phyloP scores from a whole-genome alignment of 192 early-diverging fungal genomes.

The Backusella tuberculispora region DNA sequence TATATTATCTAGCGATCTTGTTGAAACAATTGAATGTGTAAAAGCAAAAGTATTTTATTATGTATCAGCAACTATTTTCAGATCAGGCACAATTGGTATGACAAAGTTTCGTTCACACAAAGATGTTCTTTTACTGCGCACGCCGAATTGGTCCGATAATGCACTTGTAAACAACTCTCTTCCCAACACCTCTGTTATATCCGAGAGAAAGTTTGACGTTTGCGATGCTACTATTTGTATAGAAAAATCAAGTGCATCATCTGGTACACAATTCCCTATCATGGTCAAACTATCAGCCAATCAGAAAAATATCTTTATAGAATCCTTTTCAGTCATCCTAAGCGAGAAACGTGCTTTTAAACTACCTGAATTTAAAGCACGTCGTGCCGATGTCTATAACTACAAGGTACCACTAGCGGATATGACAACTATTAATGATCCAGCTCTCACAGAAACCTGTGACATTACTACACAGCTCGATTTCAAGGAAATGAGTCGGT shows the following conservation, averaged over 20 bases:
- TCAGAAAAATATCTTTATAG: constrained; percentile 31
- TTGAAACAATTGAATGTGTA: constrained; percentile 41
- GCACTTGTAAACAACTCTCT: constrained; percentile 25
- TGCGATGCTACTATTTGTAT: constrained; percentile 31
- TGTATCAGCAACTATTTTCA: constrained; percentile 27
- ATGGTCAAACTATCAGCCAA: constrained; percentile 21
- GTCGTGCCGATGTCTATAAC: constrained; percentile 22
- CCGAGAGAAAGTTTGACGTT: constrained; percentile 20
- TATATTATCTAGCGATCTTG: constrained; percentile 28
- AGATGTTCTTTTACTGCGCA: constrained; percentile 33
- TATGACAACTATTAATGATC: constrained; percentile 1
- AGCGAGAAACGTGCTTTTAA: constrained; percentile 28
- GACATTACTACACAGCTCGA: not conserved
- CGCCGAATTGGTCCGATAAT: constrained; percentile 24
- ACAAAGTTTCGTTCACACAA: constrained; percentile 26
- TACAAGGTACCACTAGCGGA: constrained; percentile 15
- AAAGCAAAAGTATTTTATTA: constrained; percentile 34
- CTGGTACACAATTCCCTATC: constrained; percentile 36
- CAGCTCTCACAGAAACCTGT: not conserved
- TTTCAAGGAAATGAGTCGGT: constrained; percentile 15
- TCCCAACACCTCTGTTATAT: constrained; percentile 24
- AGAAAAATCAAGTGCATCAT: constrained; percentile 34
- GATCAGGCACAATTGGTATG: not conserved
- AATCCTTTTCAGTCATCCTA: constrained; percentile 30
- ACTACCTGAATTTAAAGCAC: constrained; percentile 34